Conservation (phyloP, 2,329 filamentous ascomycete genomes). For the Penicillium sp. region DNA sequence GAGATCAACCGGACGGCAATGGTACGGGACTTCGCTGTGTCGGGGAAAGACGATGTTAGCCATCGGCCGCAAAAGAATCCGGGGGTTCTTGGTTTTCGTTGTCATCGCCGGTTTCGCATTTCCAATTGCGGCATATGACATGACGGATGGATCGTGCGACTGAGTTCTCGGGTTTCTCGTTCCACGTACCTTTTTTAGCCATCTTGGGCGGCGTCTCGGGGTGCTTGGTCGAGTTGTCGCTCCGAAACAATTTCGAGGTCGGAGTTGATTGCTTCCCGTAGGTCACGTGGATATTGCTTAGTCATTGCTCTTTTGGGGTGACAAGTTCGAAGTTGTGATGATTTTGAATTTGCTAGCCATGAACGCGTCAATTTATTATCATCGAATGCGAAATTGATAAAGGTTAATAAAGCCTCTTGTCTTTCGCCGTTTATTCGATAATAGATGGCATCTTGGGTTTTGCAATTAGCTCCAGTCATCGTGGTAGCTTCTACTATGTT, state of each 20-base stretch:
- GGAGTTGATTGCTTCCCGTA: constrained; percentile 1
- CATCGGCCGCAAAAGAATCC: not conserved
- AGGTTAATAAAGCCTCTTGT: not conserved
- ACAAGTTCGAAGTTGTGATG: not conserved
- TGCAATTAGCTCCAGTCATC: not conserved
- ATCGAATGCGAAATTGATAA: too few relatives aligned
- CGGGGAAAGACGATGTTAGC: constrained; percentile 12
- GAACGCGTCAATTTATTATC: not conserved
- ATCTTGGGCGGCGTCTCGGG: constrained; percentile 19
- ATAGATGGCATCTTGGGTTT: not conserved
- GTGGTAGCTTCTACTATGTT: not conserved
- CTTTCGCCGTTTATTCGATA: not conserved
- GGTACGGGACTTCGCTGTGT: constrained; percentile 79
- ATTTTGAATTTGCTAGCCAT: not conserved
- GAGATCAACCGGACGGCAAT: constrained; percentile 91
- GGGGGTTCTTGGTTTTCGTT: constrained; percentile 4
- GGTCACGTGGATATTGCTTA: not conserved
- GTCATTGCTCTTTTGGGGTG: not conserved
- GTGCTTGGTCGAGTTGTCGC: constrained; percentile 11
- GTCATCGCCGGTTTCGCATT: not conserved
- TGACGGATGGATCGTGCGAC: not conserved
- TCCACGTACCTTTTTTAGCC: constrained; percentile 19
- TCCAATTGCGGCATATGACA: not conserved
- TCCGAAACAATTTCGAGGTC: constrained; percentile 13
- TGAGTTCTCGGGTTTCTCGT: not conserved